phyloP scores from a whole-genome alignment of 208 protist genomes.

The Strigomonas culicis region DNA sequence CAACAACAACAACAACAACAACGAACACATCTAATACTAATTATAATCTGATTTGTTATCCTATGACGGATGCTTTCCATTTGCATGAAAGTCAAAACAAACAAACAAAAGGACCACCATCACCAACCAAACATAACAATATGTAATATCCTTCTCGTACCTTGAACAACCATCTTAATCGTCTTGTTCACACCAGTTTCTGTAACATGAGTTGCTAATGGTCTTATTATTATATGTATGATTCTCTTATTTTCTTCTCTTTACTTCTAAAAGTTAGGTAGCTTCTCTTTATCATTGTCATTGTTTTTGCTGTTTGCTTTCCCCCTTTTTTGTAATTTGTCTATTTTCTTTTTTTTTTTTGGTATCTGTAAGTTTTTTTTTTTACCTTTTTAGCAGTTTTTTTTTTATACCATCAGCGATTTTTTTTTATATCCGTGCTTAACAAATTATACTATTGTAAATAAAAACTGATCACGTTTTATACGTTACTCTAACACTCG shows the following conservation, averaged over 20 bases:
- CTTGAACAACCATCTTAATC: too few species aligned
- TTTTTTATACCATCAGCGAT: slow-evolving; percentile 9
- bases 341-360: slow-evolving; percentile 8
- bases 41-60: too few species aligned
- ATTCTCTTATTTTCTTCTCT: neutral
- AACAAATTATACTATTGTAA: too few species aligned
- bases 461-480: too few species aligned
- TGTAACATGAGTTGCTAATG: neutral
- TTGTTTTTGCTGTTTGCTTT: neutral
- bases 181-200: neutral
- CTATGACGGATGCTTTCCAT: too few species aligned
- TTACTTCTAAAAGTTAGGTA: neutral
- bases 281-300: slow-evolving; percentile 2
- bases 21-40: too few species aligned
- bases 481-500: too few species aligned
- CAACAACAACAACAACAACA: too few species aligned
- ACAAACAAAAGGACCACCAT: too few species aligned
- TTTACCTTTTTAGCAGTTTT: slow-evolving; percentile 3
- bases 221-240: neutral
- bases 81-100: too few species aligned
- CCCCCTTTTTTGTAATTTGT: neutral
- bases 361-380: slow-evolving; percentile 6
- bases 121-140: too few species aligned
- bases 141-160: too few species aligned
- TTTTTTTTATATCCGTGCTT: neutral